A percentile compares a stretch with the other conserved stretches of the same genome.
phyloP scores from a whole-genome alignment of 176 grass and related monocot genomes.

The Eragrostis nindensis region DNA sequence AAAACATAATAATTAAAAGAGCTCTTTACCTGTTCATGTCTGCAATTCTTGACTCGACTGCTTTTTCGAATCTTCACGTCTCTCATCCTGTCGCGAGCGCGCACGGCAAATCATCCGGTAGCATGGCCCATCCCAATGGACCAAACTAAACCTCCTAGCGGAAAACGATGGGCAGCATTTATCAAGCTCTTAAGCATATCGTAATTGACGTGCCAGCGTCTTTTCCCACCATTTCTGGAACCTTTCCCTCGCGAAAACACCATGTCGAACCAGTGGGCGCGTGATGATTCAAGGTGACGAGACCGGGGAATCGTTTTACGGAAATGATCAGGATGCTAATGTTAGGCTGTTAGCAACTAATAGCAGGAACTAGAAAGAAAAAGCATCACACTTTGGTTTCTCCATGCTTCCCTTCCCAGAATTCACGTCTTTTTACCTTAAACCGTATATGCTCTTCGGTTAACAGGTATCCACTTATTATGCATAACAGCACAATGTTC shows the following conservation, averaged over 20 bases:
- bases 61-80: constrained; percentile 39
- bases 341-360: constrained; percentile 49
- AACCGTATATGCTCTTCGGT: background rate
- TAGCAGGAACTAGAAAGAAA: constrained; percentile 18
- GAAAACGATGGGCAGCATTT: constrained; percentile 13
- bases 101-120: constrained; percentile 10
- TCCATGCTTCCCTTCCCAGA: background rate
- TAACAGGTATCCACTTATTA: background rate
- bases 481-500: background rate
- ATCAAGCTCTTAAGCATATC: constrained; percentile 21
- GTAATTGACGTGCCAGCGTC: constrained; percentile 17
- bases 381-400: background rate
- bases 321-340: constrained; percentile 39
- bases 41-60: background rate
- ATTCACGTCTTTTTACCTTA: background rate
- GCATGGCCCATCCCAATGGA: constrained; percentile 12
- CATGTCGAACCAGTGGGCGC: background rate
- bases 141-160: constrained; percentile 26
- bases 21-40: background rate
- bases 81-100: constrained; percentile 29
- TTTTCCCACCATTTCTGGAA: constrained; percentile 9
- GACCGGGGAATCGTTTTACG: constrained; percentile 28
- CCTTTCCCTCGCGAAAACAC: constrained; percentile 11
- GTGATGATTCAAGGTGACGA: constrained; percentile 32
- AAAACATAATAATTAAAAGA: background rate